A percentile compares a stretch with the other conserved stretches of the same genome.
These are phyloP conservation scores for Cercophora newfieldiana DNA, from an alignment of 495 filamentous ascomycete species.

Conservation along the genomic window DNA sequence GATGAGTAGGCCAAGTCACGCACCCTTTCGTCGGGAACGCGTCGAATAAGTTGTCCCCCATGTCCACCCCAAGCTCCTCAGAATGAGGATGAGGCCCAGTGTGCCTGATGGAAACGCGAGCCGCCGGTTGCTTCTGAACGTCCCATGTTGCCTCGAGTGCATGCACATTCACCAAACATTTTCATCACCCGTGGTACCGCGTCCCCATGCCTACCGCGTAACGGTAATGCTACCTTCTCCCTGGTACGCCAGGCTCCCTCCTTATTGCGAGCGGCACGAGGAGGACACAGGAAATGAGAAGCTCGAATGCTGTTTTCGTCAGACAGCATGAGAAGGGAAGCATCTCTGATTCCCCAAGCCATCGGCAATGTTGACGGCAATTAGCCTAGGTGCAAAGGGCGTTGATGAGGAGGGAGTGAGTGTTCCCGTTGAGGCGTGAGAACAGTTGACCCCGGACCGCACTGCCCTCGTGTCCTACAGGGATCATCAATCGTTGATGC, in stretches of 20 bases:
- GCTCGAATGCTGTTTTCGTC: conserved; percentile 14
- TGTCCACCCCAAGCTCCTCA: too few species aligned
- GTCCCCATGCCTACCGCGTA: neutral
- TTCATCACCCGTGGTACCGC: neutral
- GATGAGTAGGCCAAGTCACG: too few species aligned
- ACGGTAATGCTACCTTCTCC: neutral
- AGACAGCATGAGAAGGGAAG: conserved; percentile 1
- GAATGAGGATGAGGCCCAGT: too few species aligned
- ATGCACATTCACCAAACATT: neutral
- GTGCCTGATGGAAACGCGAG: neutral
- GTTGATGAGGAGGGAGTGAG: neutral
- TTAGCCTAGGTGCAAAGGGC: conserved; percentile 30
- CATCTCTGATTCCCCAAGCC: neutral
- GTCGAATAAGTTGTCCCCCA: too few species aligned
- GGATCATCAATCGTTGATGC: conserved; percentile 1
- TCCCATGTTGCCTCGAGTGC: too few species aligned
- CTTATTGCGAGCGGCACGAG: conserved; percentile 26
- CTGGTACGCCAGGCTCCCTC: neutral
- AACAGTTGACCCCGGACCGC: neutral
- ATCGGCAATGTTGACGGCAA: conserved; percentile 30
- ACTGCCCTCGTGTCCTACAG: neutral
- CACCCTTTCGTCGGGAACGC: too few species aligned
- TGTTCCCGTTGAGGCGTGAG: conserved; percentile 7
- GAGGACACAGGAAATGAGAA: conserved; percentile 27
- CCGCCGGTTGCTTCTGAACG: neutral